Conservation (phyloP, 306 rosid genomes). For the Vicia sativa region DNA sequence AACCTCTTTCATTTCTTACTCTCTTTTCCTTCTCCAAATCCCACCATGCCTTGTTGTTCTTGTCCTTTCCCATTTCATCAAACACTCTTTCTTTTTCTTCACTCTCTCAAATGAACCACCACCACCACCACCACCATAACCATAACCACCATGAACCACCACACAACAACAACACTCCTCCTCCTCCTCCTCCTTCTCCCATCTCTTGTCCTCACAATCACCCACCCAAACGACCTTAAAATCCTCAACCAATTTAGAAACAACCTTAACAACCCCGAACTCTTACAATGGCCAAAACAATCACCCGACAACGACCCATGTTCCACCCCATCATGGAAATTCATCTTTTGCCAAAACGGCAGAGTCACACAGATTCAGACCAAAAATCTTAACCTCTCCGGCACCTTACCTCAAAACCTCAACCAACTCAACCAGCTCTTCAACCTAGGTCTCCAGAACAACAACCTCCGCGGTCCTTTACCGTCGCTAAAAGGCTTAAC, state of each 20-base stretch:
- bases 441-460: constrained; percentile 81
- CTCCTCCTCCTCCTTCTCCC: constrained; percentile 40
- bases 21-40: not conserved
- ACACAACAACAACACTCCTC: constrained; percentile 1
- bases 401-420: constrained; percentile 69
- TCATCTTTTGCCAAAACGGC: constrained; percentile 56
- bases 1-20: not conserved
- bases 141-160: constrained; percentile 25
- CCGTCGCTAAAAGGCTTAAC: constrained; percentile 69
- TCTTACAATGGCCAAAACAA: constrained; percentile 71
- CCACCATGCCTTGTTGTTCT: constrained; percentile 12
- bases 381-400: constrained; percentile 58
- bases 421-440: constrained; percentile 66
- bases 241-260: constrained; percentile 62
- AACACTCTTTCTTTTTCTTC: not conserved
- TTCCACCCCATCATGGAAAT: constrained; percentile 57
- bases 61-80: constrained; percentile 28
- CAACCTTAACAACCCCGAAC: constrained; percentile 65
- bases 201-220: constrained; percentile 33
- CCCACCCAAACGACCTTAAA: constrained; percentile 67
- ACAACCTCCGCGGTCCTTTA: constrained; percentile 61
- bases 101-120: constrained; percentile 40
- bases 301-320: constrained; percentile 68
- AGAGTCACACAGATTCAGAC: constrained; percentile 83
- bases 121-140: not conserved